A percentile compares a stretch with the other conserved stretches of the same genome.
These are phyloP conservation scores for Tricladium varicosporioides DNA, from an alignment of 2,329 filamentous ascomycete genomes.

Conservation along the genomic window DNA sequence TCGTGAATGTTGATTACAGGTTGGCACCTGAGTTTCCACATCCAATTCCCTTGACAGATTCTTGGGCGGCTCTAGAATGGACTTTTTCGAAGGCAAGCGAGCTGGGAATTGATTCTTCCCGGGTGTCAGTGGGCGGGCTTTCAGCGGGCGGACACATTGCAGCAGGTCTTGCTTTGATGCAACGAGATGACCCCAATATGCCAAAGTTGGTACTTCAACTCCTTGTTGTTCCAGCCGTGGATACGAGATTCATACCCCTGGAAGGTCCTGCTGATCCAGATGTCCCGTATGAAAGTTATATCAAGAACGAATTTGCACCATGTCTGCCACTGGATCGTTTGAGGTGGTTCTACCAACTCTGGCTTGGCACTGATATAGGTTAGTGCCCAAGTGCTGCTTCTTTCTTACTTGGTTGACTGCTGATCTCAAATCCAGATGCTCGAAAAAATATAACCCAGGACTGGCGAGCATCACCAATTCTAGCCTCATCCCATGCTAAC, in stretches of 20 bases:
- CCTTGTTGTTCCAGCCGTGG: constrained; percentile 36
- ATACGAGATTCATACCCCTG: constrained; percentile 35
- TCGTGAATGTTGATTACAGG: constrained; percentile 41
- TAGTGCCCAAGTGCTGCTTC: neutral
- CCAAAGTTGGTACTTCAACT: constrained; percentile 35
- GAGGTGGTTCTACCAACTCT: constrained; percentile 39
- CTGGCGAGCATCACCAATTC: constrained; percentile 36
- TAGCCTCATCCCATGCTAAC: constrained; percentile 34
- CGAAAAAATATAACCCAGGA: constrained; percentile 30
- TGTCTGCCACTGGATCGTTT: constrained; percentile 36
- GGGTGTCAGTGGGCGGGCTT: constrained; percentile 20
- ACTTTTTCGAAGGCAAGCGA: constrained; percentile 15
- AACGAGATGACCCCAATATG: constrained; percentile 23
- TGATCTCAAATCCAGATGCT: constrained; percentile 2
- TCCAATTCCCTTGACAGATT: constrained; percentile 42
- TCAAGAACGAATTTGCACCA: constrained; percentile 35
- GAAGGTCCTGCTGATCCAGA: constrained; percentile 30
- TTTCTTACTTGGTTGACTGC: neutral
- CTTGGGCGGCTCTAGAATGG: constrained; percentile 45
- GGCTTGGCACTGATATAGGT: constrained; percentile 35
- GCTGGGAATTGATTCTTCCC: constrained; percentile 15
- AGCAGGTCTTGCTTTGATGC: constrained; percentile 18
- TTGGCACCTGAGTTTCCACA: constrained; percentile 46
- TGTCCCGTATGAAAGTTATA: constrained; percentile 35
- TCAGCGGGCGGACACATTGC: constrained; percentile 22